These are phyloP conservation scores for Taxawa tesnikishii DNA, from an alignment of 2,329 filamentous ascomycete species.

Conservation along the genomic window DNA sequence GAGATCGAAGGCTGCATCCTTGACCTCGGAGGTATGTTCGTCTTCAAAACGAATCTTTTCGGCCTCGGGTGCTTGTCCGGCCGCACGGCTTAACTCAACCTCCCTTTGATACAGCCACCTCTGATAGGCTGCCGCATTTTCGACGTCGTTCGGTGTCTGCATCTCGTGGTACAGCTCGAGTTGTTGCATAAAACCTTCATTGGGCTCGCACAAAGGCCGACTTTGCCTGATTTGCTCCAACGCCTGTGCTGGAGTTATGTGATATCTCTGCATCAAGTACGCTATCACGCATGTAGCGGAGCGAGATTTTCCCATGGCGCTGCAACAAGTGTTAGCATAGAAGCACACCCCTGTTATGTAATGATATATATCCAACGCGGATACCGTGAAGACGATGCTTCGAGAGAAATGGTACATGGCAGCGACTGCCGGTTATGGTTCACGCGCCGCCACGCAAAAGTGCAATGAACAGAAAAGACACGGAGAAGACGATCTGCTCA, in stretches of 20 bases:
- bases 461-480: too few species aligned
- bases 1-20: conserved; percentile 45
- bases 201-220: conserved; percentile 74
- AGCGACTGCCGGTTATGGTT: too few species aligned
- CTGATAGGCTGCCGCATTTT: conserved; percentile 65
- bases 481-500: too few species aligned
- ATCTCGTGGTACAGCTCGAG: conserved; percentile 79
- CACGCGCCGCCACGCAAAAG: too few species aligned
- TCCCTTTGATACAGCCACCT: conserved; percentile 59
- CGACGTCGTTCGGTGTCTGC: conserved; percentile 60
- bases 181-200: conserved; percentile 83
- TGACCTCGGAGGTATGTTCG: conserved; percentile 34
- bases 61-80: conserved; percentile 65
- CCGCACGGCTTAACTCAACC: conserved; percentile 55
- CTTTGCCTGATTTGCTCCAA: conserved; percentile 56
- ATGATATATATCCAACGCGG: too few species aligned
- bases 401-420: too few species aligned
- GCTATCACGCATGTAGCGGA: conserved; percentile 76
- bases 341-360: conserved; percentile 48
- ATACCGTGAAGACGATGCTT: too few species aligned
- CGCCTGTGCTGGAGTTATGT: conserved; percentile 48
- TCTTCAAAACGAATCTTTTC: conserved; percentile 73
- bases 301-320: conserved; percentile 92
- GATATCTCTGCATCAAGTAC: conserved; percentile 57
- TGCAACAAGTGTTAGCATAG: conserved; percentile 61